phyloP scores from a whole-genome alignment of 768 basidiomycete genomes.

The Rhizopogon vinicolor region DNA sequence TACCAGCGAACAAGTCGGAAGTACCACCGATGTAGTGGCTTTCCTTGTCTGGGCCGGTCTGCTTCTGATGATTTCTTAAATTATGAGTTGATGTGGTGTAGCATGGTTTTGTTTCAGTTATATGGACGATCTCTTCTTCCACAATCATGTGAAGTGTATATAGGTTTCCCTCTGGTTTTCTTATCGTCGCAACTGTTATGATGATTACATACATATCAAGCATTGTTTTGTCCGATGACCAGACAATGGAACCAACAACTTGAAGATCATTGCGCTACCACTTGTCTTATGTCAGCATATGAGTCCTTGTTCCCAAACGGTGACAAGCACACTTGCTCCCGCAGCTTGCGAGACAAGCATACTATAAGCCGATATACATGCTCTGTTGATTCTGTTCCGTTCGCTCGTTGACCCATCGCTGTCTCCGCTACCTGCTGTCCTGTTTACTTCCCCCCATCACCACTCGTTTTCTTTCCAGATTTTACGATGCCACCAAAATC shows the following conservation, averaged over 20 bases:
- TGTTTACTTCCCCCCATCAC: not conserved
- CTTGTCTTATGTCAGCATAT: not conserved
- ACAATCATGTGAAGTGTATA: slow-evolving; percentile 24
- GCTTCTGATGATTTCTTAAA: not conserved
- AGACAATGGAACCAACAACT: not conserved
- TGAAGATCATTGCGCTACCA: too few species aligned
- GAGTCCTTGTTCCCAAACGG: not conserved
- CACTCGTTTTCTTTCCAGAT: not conserved
- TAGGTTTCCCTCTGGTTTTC: slow-evolving; percentile 10
- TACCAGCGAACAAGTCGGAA: slow-evolving; percentile 38
- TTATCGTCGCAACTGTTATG: slow-evolving; percentile 8
- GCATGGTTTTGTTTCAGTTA: slow-evolving; percentile 17
- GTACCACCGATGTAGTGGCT: slow-evolving; percentile 31
- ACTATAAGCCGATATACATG: not conserved
- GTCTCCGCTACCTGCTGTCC: not conserved
- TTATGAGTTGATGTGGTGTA: not conserved
- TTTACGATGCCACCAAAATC: slow-evolving; percentile 24
- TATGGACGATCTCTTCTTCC: slow-evolving; percentile 18
- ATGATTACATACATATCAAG: not conserved
- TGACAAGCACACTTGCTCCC: not conserved
- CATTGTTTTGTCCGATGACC: not conserved
- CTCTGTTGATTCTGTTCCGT: not conserved
- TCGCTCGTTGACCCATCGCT: not conserved
- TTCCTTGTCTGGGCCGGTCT: not conserved
- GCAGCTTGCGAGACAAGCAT: not conserved